phyloP scores from a whole-genome alignment of 305 asterid species.

The Fraxinus albicans region DNA sequence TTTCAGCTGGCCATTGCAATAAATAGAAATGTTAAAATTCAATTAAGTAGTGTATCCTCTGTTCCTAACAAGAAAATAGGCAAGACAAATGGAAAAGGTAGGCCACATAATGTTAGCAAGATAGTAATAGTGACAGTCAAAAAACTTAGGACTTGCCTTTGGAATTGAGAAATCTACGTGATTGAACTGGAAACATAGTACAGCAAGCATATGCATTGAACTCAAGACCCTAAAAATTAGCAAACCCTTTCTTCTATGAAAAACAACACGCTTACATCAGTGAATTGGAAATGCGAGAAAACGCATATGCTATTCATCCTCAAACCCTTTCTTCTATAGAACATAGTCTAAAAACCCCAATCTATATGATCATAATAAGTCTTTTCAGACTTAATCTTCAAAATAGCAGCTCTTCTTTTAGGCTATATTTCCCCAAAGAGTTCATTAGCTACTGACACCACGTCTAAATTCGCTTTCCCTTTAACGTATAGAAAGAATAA shows the following conservation, averaged over 20 bases:
- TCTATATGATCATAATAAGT: not conserved
- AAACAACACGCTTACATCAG: not conserved
- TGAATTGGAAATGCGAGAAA: not conserved
- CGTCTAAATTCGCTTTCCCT: not conserved
- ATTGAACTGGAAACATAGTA: not conserved
- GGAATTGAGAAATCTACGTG: not conserved
- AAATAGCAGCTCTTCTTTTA: not conserved
- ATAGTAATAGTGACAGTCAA: constrained; percentile 14
- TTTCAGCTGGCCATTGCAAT: constrained; percentile 84
- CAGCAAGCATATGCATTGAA: not conserved
- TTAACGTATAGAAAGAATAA: not conserved
- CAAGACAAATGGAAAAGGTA: constrained; percentile 25
- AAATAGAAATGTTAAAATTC: constrained; percentile 43
- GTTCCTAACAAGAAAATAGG: constrained; percentile 21
- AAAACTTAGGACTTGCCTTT: constrained; percentile 18
- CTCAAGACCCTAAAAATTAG: not conserved
- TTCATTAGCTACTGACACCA: not conserved
- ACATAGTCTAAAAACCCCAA: not conserved
- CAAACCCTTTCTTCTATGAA: not conserved
- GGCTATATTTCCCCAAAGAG: not conserved
- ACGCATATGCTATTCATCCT: not conserved
- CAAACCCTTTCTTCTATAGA: not conserved
- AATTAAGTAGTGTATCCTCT: constrained; percentile 20
- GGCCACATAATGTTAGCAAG: constrained; percentile 21
- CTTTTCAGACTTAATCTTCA: not conserved